Conservation (phyloP, 495 filamentous ascomycete species). For the Aspergillus nanangensis region DNA sequence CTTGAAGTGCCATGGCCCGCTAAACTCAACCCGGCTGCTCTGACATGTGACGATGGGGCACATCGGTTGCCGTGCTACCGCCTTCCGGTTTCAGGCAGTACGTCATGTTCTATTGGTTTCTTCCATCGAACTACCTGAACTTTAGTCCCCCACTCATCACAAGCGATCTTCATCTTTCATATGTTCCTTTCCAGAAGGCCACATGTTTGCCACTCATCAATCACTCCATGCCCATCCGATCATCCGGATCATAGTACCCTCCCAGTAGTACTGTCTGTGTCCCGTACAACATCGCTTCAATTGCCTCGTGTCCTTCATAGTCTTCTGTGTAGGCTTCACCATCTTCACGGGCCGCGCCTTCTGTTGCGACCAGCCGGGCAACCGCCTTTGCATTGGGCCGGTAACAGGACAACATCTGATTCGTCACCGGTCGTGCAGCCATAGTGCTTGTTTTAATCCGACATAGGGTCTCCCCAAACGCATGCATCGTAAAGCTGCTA, state of each 20-base stretch:
- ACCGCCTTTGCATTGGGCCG: slow-evolving; percentile 31
- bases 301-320: slow-evolving; percentile 30
- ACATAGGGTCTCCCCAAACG: slow-evolving; percentile 60
- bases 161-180: no score
- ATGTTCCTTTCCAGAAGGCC: no score
- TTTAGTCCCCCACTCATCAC: no score
- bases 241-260: slow-evolving; percentile 20
- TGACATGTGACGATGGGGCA: background rate
- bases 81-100: background rate
- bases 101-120: no score
- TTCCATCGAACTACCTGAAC: no score
- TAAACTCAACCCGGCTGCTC: background rate
- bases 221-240: slow-evolving; percentile 20
- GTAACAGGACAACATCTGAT: slow-evolving; percentile 27
- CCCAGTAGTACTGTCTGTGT: slow-evolving; percentile 5
- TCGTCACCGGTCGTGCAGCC: slow-evolving; percentile 21
- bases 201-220: background rate
- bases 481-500: slow-evolving; percentile 52
- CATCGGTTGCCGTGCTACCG: background rate
- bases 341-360: slow-evolving; percentile 14
- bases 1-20: background rate
- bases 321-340: slow-evolving; percentile 14
- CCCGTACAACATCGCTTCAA: slow-evolving; percentile 27
- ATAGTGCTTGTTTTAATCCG: slow-evolving; percentile 52
- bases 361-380: slow-evolving; percentile 17